Conservation (phyloP, 2,329 filamentous ascomycete genomes). For the Zymoseptoria pseudotritici region DNA sequence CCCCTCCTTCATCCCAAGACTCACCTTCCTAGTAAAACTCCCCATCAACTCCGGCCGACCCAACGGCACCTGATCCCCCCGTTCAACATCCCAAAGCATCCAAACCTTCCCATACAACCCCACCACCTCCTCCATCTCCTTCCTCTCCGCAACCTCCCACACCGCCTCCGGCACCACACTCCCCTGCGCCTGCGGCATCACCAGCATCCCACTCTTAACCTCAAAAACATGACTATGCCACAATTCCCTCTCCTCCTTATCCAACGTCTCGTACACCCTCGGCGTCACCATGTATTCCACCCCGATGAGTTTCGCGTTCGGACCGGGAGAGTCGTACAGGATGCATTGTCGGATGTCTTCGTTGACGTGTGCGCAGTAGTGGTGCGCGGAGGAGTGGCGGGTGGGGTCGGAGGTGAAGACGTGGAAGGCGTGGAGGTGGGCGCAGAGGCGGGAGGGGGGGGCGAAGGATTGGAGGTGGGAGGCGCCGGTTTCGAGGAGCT, state of each 20-base stretch:
- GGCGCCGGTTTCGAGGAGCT: slow-evolving; percentile 46
- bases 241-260: slow-evolving; percentile 59
- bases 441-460: slow-evolving; percentile 66
- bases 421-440: slow-evolving; percentile 82
- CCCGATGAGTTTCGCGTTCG: slow-evolving; percentile 67
- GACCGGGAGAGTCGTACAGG: slow-evolving; percentile 65
- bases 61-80: slow-evolving; percentile 57
- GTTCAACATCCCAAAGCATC: slow-evolving; percentile 80
- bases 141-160: slow-evolving; percentile 71
- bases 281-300: slow-evolving; percentile 83
- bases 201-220: slow-evolving; percentile 71
- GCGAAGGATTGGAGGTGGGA: slow-evolving; percentile 57
- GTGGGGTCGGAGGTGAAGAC: slow-evolving; percentile 66
- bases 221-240: slow-evolving; percentile 77
- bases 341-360: slow-evolving; percentile 78
- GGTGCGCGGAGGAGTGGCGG: slow-evolving; percentile 66
- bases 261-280: slow-evolving; percentile 58
- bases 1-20: no score
- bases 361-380: slow-evolving; percentile 75
- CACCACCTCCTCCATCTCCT: slow-evolving; percentile 71
- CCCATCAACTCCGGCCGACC: slow-evolving; percentile 58
- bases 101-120: slow-evolving; percentile 75
- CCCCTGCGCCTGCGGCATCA: slow-evolving; percentile 70
- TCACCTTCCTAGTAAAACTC: slow-evolving; percentile 45
- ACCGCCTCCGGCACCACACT: slow-evolving; percentile 49